Evolutionary conservation across 2,329 filamentous ascomycete genomes (phyloP), one percentile per base, ranked within the genome.

Genomic region (Pseudogymnoascus sp.): DNA sequence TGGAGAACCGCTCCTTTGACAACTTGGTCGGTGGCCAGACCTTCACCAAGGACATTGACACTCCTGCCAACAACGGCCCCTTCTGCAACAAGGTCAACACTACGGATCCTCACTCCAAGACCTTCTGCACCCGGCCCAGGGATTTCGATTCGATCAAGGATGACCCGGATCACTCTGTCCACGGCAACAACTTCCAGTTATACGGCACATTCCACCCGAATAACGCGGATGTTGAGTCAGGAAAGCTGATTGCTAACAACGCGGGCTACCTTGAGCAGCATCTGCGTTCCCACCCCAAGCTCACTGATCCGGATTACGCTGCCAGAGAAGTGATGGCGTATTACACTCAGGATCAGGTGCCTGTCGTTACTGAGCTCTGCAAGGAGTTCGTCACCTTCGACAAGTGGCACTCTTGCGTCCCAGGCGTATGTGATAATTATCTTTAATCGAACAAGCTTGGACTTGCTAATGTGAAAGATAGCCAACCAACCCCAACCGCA

Each of bases 341-440:
- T 67, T 78, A 78, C 63, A 73, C 73, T 0, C 73, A 74, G 0
- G 72, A 76, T 4, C 74, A 77, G 62, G 71, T 79, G 16, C 76
- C 74, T 1, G 73, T 78, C 21, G 74, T 78, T 64, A 74, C 69
- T 37, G 63, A 72, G 3, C 71, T 79, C 23, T 76, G 76, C 0
- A 70, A 78, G 63, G 78, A 79, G 62, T 79, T 74, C 55, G 73
- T 78, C 1, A 74, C 78, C 1, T 78, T 79, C 64, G 77, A 79
- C 64, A 69, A 74, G 35, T 79, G 77, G 77, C 74, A 77, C 68
- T 77, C 75, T 38, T 75, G 74, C 62, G 67, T 77, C 16, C 75
- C 75, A 1, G 77, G 77, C 4, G 76, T 78, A 70, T 69, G 75
- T 75, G 18, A n/a, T 55, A 55, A 55, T 21, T 16, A 14, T 23